phyloP scores from a whole-genome alignment of 129 eudicot species.

The Pseudognaphalium luteoalbum region DNA sequence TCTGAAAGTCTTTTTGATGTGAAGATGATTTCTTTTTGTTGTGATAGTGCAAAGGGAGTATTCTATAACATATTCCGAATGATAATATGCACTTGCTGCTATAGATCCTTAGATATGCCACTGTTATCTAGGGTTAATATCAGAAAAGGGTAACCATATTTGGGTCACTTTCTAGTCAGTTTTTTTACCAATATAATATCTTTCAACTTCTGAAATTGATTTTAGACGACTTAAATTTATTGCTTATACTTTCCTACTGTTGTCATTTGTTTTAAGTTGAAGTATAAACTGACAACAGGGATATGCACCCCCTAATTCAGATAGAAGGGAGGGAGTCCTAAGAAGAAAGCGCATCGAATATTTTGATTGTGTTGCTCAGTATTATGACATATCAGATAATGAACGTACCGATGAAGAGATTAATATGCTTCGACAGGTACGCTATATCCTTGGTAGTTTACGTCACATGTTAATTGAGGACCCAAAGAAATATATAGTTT shows the following conservation, averaged over 20 bases:
- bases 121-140: neutral
- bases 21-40: neutral
- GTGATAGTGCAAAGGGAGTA: neutral
- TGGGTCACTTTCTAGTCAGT: neutral
- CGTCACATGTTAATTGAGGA: constrained; percentile 10
- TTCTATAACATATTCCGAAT: neutral
- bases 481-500: neutral
- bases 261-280: constrained; percentile 43
- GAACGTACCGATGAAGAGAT: constrained; percentile 98
- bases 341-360: constrained; percentile 92
- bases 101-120: neutral
- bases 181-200: neutral
- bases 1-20: neutral
- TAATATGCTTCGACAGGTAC: constrained; percentile 97
- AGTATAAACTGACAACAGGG: constrained; percentile 94
- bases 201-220: neutral
- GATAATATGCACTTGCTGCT: neutral
- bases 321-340: constrained; percentile 98
- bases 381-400: constrained; percentile 82
- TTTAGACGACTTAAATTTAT: neutral
- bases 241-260: constrained; percentile 13
- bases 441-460: neutral
- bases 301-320: constrained; percentile 99
- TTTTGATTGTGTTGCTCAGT: constrained; percentile 85
- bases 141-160: neutral